Evolutionary conservation across 1,284 basidiomycete species (phyloP), one percentile per base, ranked within the genome.

Genomic region (Fomitopsis betulina): DNA sequence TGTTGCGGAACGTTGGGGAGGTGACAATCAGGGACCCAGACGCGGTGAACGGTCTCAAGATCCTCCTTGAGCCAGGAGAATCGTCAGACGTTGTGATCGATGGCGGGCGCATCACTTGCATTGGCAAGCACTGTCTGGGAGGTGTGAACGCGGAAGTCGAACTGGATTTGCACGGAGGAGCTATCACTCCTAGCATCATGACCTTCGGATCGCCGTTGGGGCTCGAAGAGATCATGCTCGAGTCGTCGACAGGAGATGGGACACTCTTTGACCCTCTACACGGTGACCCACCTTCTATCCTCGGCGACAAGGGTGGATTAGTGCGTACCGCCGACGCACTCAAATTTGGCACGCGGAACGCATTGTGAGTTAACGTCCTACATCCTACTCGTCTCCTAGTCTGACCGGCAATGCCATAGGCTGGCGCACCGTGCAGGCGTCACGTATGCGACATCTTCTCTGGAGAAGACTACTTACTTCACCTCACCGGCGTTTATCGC

Each of bases 321-420:
- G 81, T 89, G 27, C 78, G 79, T 35, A 91, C 87, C 0, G 80
- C 83, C 5, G 93, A 95, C 67, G 91, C 91, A 0, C 76, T 93
- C 15, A 79, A 82, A 55, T 93, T 90, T 65, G 78, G 77, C 5
- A 83, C 84, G 25, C 82, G 91, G 49, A 84, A 93, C 66, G 81
- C 85, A 39, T 71, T 91, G 86, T 90, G 63, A 67, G 87, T 67
- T 5, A 60, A 61, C 73, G 47, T 15, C 0, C 10, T 43, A 30
- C n/a, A 40, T 49, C 10, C 7, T 43, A 1, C 35, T 7, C 13
- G 15, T 47, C 23, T 13, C 25, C 10, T 30, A 12, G 13, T 30
- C 27, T 47, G 3, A 47, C 12, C 9, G 32, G 51, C 23, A 47
- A 42, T 57, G 9, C 2, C 42, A 39, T 57, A 89, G 86, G 32